phyloP scores from a whole-genome alignment of 352 stramenopile species.

The Pythium pectinolyticum region DNA sequence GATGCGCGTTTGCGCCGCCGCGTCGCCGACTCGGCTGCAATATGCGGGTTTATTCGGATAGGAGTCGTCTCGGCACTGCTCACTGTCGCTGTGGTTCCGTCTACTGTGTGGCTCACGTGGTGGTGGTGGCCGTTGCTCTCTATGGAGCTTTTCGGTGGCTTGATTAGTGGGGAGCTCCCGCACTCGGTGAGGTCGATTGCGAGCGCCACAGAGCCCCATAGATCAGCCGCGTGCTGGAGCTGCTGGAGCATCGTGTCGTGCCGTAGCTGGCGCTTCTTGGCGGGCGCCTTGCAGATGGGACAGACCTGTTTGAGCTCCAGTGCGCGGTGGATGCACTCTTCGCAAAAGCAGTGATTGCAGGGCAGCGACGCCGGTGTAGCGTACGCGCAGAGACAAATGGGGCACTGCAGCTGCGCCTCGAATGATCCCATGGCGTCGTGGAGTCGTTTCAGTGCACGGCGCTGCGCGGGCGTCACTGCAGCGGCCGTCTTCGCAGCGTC shows the following conservation, averaged over 20 bases:
- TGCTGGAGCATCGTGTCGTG: constrained; percentile 78
- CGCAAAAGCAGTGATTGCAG: constrained; percentile 88
- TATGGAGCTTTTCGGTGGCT: background rate
- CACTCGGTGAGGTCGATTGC: constrained; percentile 2
- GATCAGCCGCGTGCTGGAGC: constrained; percentile 56
- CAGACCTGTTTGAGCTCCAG: constrained; percentile 77
- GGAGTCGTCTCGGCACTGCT: constrained; percentile 4
- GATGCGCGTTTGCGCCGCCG: constrained; percentile 1
- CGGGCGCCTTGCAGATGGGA: constrained; percentile 81
- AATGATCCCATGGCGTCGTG: constrained; percentile 64
- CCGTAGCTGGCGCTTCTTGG: constrained; percentile 75
- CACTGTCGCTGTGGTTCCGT: background rate
- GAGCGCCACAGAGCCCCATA: constrained; percentile 34
- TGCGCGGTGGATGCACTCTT: constrained; percentile 84
- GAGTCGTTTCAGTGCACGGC: constrained; percentile 44
- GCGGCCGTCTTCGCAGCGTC: background rate
- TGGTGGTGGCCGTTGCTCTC: background rate
- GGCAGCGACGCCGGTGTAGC: constrained; percentile 67
- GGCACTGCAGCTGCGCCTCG: constrained; percentile 72
- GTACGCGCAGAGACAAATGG: constrained; percentile 83
- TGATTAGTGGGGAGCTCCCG: background rate
- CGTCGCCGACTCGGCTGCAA: constrained; percentile 4
- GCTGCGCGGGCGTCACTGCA: constrained; percentile 17
- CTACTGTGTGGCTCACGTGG: background rate
- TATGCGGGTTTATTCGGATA: constrained; percentile 29